phyloP scores from a whole-genome alignment of 768 basidiomycete genomes.

The Erythrobasidium yunnanense region DNA sequence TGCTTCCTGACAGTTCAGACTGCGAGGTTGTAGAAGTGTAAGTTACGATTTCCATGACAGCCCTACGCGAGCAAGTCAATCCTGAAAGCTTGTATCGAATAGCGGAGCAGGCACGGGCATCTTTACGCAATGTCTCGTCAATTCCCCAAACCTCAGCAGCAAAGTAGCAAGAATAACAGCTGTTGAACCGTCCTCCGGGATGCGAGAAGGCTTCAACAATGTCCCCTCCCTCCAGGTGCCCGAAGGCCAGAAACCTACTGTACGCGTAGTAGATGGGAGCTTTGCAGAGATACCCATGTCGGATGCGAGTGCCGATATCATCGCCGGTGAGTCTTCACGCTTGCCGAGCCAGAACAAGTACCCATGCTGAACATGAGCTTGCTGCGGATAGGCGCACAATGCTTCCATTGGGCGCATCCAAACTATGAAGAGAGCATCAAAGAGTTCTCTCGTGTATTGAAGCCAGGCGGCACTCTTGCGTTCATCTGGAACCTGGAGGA shows the following conservation, averaged over 20 bases:
- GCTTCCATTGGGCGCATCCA: slow-evolving; percentile 81
- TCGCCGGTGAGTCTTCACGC: slow-evolving; percentile 61
- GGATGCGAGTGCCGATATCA: slow-evolving; percentile 63
- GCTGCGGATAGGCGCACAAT: slow-evolving; percentile 46
- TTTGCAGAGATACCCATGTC: slow-evolving; percentile 57
- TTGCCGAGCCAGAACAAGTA: neutral
- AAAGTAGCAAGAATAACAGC: slow-evolving; percentile 54
- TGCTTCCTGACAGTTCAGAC: slow-evolving; percentile 44
- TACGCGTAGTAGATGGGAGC: slow-evolving; percentile 54
- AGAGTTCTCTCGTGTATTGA: slow-evolving; percentile 72
- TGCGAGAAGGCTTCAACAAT: slow-evolving; percentile 61
- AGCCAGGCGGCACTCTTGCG: slow-evolving; percentile 58
- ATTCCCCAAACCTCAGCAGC: slow-evolving; percentile 24
- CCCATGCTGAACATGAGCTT: neutral
- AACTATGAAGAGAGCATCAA: slow-evolving; percentile 59
- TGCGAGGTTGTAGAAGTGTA: slow-evolving; percentile 53
- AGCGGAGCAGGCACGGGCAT: slow-evolving; percentile 34
- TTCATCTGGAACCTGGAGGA: slow-evolving; percentile 90
- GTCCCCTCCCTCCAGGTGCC: slow-evolving; percentile 37
- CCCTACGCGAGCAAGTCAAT: no score
- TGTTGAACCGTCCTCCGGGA: slow-evolving; percentile 72
- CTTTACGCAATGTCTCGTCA: slow-evolving; percentile 24
- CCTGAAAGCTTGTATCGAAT: neutral
- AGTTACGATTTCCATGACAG: neutral
- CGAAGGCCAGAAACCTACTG: slow-evolving; percentile 37